phyloP scores from a whole-genome alignment of 805 yeast species.

The Martiniozyma abietophila region DNA sequence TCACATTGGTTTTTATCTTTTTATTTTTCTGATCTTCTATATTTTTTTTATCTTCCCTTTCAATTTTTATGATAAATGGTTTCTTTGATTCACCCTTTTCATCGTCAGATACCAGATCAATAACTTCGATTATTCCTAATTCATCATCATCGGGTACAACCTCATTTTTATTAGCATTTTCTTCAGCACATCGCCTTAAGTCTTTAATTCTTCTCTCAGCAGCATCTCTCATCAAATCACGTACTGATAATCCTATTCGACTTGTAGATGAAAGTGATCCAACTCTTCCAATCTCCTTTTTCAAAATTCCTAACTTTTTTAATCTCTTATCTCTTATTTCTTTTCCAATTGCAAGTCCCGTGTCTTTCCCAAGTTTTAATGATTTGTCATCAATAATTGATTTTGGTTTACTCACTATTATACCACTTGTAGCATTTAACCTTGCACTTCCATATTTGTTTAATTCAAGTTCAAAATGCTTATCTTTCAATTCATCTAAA shows the following conservation, averaged over 20 bases:
- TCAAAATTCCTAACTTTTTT: constrained; percentile 33
- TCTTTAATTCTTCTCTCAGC: constrained; percentile 53
- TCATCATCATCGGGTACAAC: constrained; percentile 38
- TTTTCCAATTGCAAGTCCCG: background rate
- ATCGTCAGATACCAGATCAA: constrained; percentile 13
- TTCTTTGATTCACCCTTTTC: too few relatives aligned
- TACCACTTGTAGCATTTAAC: constrained; percentile 3
- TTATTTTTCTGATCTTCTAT: background rate
- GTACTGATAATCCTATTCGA: constrained; percentile 13
- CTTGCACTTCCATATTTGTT: constrained; percentile 8
- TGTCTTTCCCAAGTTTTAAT: constrained; percentile 14
- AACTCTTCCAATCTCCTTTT: constrained; percentile 30
- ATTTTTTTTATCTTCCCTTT: too few relatives aligned
- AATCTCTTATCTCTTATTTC: constrained; percentile 30
- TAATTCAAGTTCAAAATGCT: constrained; percentile 37
- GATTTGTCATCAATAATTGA: constrained; percentile 25
- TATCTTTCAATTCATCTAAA: constrained; percentile 49
- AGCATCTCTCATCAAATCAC: constrained; percentile 47
- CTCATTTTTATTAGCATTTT: constrained; percentile 15
- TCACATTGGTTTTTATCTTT: too few relatives aligned
- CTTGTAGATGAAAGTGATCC: constrained; percentile 15
- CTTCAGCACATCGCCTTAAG: constrained; percentile 36
- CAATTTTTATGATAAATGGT: too few relatives aligned
- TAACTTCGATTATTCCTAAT: constrained; percentile 28
- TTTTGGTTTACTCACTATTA: constrained; percentile 4